Conservation (phyloP, 805 yeast species). For the Nakazawaea sp. region DNA sequence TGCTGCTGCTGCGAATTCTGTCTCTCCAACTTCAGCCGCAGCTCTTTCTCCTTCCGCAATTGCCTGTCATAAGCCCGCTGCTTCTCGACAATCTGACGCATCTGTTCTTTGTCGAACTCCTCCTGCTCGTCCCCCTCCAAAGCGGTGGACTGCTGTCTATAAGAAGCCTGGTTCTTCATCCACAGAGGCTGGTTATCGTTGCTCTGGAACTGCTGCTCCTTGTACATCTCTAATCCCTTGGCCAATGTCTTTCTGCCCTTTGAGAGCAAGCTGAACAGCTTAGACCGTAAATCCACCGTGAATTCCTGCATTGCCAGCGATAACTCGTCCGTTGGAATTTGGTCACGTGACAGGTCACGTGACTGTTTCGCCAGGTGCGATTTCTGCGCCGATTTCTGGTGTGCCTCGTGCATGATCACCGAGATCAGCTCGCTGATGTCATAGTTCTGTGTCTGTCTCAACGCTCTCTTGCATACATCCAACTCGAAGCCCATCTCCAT, state of each 20-base stretch:
- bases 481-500: conserved; percentile 75
- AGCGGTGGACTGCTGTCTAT: conserved; percentile 32
- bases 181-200: conserved; percentile 52
- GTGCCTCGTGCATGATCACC: conserved; percentile 56
- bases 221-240: conserved; percentile 56
- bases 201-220: conserved; percentile 24
- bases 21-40: conserved; percentile 12
- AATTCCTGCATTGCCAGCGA: conserved; percentile 41
- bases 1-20: neutral
- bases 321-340: conserved; percentile 23
- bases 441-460: conserved; percentile 45
- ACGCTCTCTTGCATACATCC: conserved; percentile 53
- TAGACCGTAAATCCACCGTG: conserved; percentile 47
- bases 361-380: conserved; percentile 1
- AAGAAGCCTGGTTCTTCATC: conserved; percentile 56
- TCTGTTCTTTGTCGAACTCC: conserved; percentile 35
- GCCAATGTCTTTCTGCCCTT: conserved; percentile 55
- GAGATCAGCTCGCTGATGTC: conserved; percentile 63
- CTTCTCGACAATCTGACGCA: conserved; percentile 28
- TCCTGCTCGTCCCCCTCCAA: conserved; percentile 34
- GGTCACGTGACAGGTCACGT: neutral
- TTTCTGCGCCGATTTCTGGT: conserved; percentile 22
- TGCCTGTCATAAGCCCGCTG: conserved; percentile 33
- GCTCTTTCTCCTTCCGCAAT: conserved; percentile 15
- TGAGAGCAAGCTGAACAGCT: conserved; percentile 52